Conservation (phyloP, 805 yeast genomes). For the Saccharomycopsis amapae region DNA sequence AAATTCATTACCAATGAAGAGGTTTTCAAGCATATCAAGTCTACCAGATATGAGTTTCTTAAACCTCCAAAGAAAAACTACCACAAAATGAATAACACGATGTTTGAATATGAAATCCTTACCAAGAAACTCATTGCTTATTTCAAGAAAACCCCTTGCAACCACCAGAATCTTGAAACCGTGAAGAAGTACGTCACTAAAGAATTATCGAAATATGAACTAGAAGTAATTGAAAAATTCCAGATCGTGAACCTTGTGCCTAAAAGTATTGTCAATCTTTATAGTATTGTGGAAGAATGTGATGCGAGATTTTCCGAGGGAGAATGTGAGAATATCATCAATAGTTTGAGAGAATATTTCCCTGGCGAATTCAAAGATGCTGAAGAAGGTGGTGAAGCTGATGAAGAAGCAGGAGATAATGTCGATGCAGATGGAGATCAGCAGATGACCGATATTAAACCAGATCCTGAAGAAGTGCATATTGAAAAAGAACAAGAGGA, state of each 20-base stretch:
- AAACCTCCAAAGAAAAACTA: slow-evolving; percentile 20
- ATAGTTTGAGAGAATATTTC: slow-evolving; percentile 45
- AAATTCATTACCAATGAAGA: slow-evolving; percentile 59
- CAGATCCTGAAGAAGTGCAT: not conserved
- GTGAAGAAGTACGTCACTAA: slow-evolving; percentile 17
- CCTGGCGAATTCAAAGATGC: slow-evolving; percentile 29
- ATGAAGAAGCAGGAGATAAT: slow-evolving; percentile 10
- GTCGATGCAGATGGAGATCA: not conserved
- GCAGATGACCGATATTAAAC: not conserved
- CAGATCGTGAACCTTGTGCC: slow-evolving; percentile 83
- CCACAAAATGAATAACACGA: slow-evolving; percentile 25
- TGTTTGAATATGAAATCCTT: slow-evolving; percentile 34
- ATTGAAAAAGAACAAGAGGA: not conserved
- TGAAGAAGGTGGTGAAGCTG: slow-evolving; percentile 16
- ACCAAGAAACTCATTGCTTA: slow-evolving; percentile 42
- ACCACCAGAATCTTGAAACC: not conserved
- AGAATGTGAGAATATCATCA: slow-evolving; percentile 51
- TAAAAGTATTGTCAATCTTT: slow-evolving; percentile 67
- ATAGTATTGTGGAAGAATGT: slow-evolving; percentile 83
- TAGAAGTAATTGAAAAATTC: slow-evolving; percentile 77
- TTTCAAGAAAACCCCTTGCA: slow-evolving; percentile 28
- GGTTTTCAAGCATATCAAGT: slow-evolving; percentile 48
- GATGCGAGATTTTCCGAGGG: slow-evolving; percentile 76
- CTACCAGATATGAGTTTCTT: slow-evolving; percentile 27
- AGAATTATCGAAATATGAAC: slow-evolving; percentile 35